Base-by-base conservation (phyloP, 371 early-diverging fungal species). In the Mortierella sp. region DNA sequence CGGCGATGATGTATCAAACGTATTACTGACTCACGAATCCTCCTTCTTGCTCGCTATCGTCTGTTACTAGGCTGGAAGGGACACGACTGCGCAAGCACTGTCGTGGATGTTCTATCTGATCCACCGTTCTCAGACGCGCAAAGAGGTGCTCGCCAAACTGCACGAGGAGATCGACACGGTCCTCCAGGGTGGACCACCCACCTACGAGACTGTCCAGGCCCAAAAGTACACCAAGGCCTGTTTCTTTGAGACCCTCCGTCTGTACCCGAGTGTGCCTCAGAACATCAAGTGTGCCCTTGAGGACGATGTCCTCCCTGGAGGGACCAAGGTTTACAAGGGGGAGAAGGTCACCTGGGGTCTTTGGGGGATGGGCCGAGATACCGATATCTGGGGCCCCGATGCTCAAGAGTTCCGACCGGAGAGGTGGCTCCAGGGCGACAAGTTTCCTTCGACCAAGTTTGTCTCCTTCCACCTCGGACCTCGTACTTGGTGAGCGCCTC, bases 281-380 rank as follows among this genome's bases (percentile, higher is more conserved):
- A 92, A 94, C 47, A 73, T 87, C 31, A 95, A 94, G 84, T 80
- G 85, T 43, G 93, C 93, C n/a, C 79, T 92, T 8, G 76, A 89
- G 26, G 94, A 94, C 70, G 92, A 92, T 77, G 71, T 92, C 9
- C 88, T 92, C 71, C 95, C 95, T 0, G 93, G 93, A 70, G 94
- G 94, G 4, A 89, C 89, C 22, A 80, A 77, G 8, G 86, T 95
- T 19, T 85, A 86, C 44, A 88, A 89, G 58, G 92, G 92, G 7
- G 90, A 92, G 45, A 86, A 84, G 47, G 70, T 92, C 2, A 68
- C 83, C 9, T 93, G 90, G 91, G 75, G 85, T 40, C 77, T 89
- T 14, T 91, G 87, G 79, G 79, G 85, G 14, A 85, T 87, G 80
- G 93, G 91, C 4, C 88, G 92, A 19, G 78, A 85, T 24, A 80